A percentile compares a stretch with the other conserved stretches of the same genome.
These are phyloP conservation scores for Naganishia cerealis DNA, from an alignment of 1,284 basidiomycete genomes.

Conservation along the genomic window DNA sequence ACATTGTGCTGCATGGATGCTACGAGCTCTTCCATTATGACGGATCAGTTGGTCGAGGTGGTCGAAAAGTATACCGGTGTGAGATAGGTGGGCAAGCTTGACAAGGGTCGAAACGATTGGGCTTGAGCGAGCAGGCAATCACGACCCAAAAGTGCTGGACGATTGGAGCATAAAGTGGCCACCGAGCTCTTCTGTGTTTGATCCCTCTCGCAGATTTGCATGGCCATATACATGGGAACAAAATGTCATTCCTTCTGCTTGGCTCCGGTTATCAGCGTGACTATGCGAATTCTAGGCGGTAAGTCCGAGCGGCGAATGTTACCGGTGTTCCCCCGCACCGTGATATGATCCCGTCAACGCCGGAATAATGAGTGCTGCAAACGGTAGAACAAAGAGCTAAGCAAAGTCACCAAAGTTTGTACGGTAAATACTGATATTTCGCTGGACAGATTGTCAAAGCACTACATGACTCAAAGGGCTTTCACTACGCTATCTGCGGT, in stretches of 20 bases:
- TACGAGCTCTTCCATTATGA: constrained; percentile 18
- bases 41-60: not conserved
- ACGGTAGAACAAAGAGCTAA: too few species aligned
- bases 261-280: not conserved
- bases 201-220: not conserved
- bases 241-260: not conserved
- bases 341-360: too few species aligned
- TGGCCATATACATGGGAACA: not conserved
- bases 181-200: not conserved
- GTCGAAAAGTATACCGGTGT: not conserved
- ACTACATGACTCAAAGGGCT: too few species aligned
- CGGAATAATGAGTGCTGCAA: too few species aligned
- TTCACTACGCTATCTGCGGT: too few species aligned
- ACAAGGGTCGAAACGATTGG: not conserved
- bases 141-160: too few species aligned
- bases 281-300: not conserved
- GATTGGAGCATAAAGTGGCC: not conserved
- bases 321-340: too few species aligned
- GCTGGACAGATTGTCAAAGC: too few species aligned
- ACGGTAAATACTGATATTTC: too few species aligned
- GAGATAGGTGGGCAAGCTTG: not conserved
- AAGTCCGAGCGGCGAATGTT: too few species aligned
- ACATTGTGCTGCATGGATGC: constrained; percentile 17
- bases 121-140: not conserved
- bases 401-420: too few species aligned